phyloP scores from a whole-genome alignment of 1,139 yeast species.

The Pneumocystis wakefieldiae region DNA sequence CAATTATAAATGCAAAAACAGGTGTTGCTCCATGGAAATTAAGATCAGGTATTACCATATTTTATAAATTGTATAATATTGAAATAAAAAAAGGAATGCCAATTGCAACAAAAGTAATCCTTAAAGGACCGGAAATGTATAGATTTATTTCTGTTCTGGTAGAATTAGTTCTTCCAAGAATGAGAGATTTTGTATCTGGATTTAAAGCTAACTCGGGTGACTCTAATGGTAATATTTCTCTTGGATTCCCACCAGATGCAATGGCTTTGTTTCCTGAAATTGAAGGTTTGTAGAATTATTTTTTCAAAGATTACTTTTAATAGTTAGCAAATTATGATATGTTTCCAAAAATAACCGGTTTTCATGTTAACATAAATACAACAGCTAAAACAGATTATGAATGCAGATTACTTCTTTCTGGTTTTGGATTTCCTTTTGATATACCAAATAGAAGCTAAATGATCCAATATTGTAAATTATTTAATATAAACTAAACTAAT shows the following conservation, averaged over 20 bases:
- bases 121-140: constrained; percentile 68
- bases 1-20: constrained; percentile 53
- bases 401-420: constrained; percentile 1
- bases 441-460: not conserved
- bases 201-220: constrained; percentile 69
- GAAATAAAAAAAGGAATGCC: constrained; percentile 30
- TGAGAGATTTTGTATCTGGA: constrained; percentile 66
- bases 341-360: constrained; percentile 1
- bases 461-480: not conserved
- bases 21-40: constrained; percentile 80
- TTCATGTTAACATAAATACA: not conserved
- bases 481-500: not conserved
- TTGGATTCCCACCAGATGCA: constrained; percentile 69
- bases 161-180: constrained; percentile 84
- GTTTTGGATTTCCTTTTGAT: constrained; percentile 1
- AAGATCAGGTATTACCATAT: constrained; percentile 41
- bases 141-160: constrained; percentile 77
- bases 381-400: not conserved
- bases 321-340: not conserved
- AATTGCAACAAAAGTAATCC: constrained; percentile 77
- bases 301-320: not conserved
- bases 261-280: constrained; percentile 82
- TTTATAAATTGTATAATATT: not conserved
- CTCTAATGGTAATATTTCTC: constrained; percentile 65
- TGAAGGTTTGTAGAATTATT: constrained; percentile 27